Evolutionary conservation across 2,329 filamentous ascomycete species (phyloP).

Genomic region (Chaetomium globosum): DNA sequence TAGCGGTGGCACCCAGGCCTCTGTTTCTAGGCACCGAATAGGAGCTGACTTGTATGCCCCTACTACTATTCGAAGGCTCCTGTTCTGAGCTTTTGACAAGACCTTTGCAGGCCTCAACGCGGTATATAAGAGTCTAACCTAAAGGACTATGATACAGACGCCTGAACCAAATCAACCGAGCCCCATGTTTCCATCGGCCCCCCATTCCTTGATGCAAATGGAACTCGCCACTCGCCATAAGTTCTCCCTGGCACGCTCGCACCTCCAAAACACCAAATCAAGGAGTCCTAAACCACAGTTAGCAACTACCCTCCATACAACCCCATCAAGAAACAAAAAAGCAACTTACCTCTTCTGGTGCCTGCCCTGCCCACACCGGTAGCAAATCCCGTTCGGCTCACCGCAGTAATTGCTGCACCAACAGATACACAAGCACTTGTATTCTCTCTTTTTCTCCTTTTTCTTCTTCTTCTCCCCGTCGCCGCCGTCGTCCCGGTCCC

Average conservation of each 20-base stretch:
- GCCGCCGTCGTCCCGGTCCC: not conserved
- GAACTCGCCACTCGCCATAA: not conserved
- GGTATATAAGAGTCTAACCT: not conserved
- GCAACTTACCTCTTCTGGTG: not conserved
- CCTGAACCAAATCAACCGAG: not conserved
- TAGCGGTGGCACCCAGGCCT: no score
- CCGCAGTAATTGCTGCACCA: not conserved
- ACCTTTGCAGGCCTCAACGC: no score
- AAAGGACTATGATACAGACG: not conserved
- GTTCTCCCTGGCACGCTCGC: not conserved
- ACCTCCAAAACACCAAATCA: not conserved
- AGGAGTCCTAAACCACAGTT: not conserved
- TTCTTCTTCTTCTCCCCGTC: slow-evolving; percentile 1
- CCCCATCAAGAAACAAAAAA: not conserved
- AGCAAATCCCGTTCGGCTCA: not conserved
- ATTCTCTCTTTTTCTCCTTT: not conserved
- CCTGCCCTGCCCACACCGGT: not conserved
- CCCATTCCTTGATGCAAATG: not conserved
- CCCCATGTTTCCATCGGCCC: no score
- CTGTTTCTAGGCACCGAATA: no score
- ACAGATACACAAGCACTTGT: not conserved
- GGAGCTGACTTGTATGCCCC: no score
- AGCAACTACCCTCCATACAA: not conserved
- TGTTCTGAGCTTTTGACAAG: no score
- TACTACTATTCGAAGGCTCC: no score